These are phyloP conservation scores for Cryoendolithus antarcticus DNA, from an alignment of 2,329 filamentous ascomycete genomes.

Conservation along the genomic window DNA sequence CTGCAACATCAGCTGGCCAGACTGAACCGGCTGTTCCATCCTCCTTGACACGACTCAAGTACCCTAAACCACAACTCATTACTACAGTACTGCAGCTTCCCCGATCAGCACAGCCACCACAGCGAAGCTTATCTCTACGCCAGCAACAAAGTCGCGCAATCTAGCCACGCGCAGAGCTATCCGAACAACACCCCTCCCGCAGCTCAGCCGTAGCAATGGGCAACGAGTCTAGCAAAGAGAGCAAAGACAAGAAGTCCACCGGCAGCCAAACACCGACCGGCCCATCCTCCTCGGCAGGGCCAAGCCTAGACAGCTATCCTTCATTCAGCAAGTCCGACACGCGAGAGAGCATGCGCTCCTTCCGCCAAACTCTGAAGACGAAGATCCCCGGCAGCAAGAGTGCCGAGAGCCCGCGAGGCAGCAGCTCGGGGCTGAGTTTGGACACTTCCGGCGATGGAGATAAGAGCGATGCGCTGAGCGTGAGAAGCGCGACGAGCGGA, in stretches of 20 bases:
- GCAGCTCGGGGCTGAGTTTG: constrained; percentile 46
- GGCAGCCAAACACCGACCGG: constrained; percentile 32
- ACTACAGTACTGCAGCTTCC: no score
- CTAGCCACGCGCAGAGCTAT: no score
- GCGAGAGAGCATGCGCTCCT: constrained; percentile 78
- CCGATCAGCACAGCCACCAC: no score
- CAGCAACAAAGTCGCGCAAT: no score
- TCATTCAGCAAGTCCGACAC: constrained; percentile 89
- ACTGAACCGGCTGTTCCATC: no score
- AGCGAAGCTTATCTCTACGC: no score
- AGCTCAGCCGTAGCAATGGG: constrained; percentile 43
- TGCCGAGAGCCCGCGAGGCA: constrained; percentile 70
- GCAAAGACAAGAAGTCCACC: constrained; percentile 41
- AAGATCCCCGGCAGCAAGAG: constrained; percentile 60
- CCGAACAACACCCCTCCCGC: no score
- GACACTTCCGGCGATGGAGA: constrained; percentile 44
- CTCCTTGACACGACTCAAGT: no score
- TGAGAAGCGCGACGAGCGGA: constrained; percentile 56
- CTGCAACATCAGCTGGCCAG: no score
- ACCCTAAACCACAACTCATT: no score
- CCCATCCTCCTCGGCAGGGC: constrained; percentile 28
- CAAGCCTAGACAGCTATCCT: constrained; percentile 70
- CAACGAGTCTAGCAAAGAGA: constrained; percentile 47
- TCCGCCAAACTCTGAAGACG: constrained; percentile 67
- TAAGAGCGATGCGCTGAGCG: constrained; percentile 61